Percentiles rank a stretch among this genome's conserved stretches.
Evolutionary conservation across 1,284 basidiomycete species (phyloP).

Genomic region (Microbotryum silenes-acaulis): DNA sequence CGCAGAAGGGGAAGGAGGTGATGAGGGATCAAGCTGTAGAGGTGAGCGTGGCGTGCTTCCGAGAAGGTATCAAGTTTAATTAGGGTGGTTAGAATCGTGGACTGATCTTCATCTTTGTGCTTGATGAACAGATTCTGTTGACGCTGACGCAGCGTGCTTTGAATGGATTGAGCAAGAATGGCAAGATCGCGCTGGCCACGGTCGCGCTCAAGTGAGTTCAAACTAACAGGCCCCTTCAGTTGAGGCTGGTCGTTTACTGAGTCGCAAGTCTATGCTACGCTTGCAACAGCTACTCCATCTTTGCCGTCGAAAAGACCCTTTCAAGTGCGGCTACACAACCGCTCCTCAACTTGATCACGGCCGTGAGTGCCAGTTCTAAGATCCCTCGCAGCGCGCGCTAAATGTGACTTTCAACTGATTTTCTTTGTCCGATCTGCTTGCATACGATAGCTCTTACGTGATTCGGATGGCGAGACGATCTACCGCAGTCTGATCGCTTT

Average conservation of each 20-base stretch:
- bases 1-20: constrained; percentile 36
- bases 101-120: constrained; percentile 11
- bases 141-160: constrained; percentile 50
- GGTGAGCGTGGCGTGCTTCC: constrained; percentile 44
- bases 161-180: constrained; percentile 56
- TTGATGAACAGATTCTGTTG: constrained; percentile 50
- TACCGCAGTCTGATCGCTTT: constrained; percentile 80
- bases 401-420: no score
- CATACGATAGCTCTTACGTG: constrained; percentile 52
- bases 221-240: not conserved
- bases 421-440: constrained; percentile 18
- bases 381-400: constrained; percentile 17
- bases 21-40: constrained; percentile 36
- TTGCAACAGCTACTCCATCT: constrained; percentile 42
- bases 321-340: constrained; percentile 30
- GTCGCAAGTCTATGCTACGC: not conserved
- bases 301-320: constrained; percentile 40
- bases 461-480: constrained; percentile 70
- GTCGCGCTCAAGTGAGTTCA: constrained; percentile 64
- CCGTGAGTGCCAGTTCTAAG: constrained; percentile 23
- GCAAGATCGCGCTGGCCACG: constrained; percentile 65
- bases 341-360: constrained; percentile 32
- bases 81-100: not conserved
- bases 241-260: not conserved
- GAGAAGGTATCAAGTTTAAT: constrained; percentile 33